These are phyloP conservation scores for Coemansia sp. DNA, from an alignment of 192 early-diverging fungal genomes.

Conservation along the genomic window DNA sequence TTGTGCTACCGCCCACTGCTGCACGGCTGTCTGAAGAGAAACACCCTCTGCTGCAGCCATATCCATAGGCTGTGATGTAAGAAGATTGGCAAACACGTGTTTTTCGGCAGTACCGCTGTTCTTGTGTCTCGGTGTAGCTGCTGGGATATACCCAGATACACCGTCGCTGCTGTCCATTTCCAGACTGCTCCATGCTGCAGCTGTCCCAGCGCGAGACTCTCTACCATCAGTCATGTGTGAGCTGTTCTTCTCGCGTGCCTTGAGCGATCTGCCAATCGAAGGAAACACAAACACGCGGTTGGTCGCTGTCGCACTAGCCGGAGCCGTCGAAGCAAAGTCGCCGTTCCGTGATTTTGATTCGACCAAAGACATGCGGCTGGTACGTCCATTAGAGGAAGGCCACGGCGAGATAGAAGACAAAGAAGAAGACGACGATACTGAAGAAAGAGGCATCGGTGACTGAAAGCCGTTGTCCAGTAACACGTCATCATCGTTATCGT, in stretches of 20 bases:
- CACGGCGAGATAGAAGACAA: conserved; percentile 18
- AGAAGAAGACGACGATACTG: conserved; percentile 22
- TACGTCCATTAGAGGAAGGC: neutral
- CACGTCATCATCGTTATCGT: neutral
- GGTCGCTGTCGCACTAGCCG: neutral
- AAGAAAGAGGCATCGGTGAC: conserved; percentile 13
- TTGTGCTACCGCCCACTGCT: conserved; percentile 36
- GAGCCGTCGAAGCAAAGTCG: neutral
- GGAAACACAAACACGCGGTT: conserved; percentile 24
- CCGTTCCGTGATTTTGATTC: neutral
- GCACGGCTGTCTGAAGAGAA: conserved; percentile 17
- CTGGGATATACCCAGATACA: neutral
- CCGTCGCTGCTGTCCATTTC: conserved; percentile 34
- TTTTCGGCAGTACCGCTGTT: neutral
- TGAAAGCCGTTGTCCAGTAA: neutral
- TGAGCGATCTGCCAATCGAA: conserved; percentile 17
- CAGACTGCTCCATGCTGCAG: conserved; percentile 17
- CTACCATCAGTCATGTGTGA: neutral
- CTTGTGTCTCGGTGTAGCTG: neutral
- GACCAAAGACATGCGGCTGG: conserved; percentile 1
- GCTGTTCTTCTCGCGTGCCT: conserved; percentile 37
- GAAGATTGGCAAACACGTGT: conserved; percentile 21
- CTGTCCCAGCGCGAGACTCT: neutral
- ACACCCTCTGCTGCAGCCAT: neutral
- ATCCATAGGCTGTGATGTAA: neutral